Evolutionary conservation across 257 asterid genomes (phyloP).

Genomic region (Solanum sejunctum): DNA sequence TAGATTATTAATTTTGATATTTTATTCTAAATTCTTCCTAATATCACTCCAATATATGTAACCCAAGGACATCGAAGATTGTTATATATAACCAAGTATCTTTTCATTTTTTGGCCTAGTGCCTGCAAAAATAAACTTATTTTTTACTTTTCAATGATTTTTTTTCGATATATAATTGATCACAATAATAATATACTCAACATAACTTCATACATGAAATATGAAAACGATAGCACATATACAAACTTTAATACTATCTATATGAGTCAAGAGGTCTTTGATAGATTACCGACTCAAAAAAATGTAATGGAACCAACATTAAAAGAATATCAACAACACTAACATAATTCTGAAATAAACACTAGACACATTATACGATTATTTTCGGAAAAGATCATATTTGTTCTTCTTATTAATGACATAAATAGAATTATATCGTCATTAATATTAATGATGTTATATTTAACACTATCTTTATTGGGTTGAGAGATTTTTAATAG

Average conservation of each 20-base stretch:
- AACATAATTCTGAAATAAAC: neutral
- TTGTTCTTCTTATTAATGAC: neutral
- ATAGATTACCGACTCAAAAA: neutral
- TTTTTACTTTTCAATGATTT: no score
- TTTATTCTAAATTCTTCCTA: no score
- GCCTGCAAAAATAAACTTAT: no score
- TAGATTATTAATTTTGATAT: no score
- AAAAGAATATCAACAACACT: no score
- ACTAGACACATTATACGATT: neutral
- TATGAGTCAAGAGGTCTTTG: neutral
- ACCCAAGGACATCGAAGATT: no score
- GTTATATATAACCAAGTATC: no score
- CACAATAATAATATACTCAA: neutral
- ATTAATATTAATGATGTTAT: neutral
- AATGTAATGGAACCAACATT: neutral
- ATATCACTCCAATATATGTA: no score
- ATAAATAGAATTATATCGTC: neutral
- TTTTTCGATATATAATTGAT: no score
- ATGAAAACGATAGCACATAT: rapidly evolving
- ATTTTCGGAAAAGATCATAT: neutral
- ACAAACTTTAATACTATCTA: neutral
- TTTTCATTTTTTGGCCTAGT: no score
- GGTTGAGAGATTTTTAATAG: neutral
- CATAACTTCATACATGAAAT: rapidly evolving
- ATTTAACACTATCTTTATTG: neutral